phyloP scores from a whole-genome alignment of 257 asterid genomes.

The Nemophila menziesii region DNA sequence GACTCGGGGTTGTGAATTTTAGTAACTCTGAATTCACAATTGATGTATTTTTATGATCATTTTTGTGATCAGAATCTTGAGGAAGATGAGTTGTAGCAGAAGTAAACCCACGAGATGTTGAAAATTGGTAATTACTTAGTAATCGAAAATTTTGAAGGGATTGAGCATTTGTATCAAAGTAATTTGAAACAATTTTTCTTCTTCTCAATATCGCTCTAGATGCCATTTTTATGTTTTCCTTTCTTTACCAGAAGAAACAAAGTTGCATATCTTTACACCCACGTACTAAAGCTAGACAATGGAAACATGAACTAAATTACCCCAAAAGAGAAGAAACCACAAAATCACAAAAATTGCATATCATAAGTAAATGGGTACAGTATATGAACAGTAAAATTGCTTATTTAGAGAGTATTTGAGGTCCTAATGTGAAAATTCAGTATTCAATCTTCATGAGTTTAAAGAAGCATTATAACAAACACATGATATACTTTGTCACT shows the following conservation, averaged over 20 bases:
- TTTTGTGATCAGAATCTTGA: constrained; percentile 17
- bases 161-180: constrained; percentile 32
- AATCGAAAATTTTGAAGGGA: constrained; percentile 28
- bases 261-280: constrained; percentile 23
- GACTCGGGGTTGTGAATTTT: constrained; percentile 23
- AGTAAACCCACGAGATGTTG: constrained; percentile 22
- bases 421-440: too few relatives aligned
- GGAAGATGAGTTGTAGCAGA: constrained; percentile 22
- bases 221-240: constrained; percentile 37
- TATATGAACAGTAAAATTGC: neutral
- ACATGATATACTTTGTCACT: neutral
- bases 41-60: constrained; percentile 20
- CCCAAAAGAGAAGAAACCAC: neutral
- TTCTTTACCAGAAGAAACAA: constrained; percentile 22
- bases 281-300: constrained; percentile 10
- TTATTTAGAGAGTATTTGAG: too few relatives aligned
- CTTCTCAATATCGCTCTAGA: constrained; percentile 51
- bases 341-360: neutral
- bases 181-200: constrained; percentile 38
- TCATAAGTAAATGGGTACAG: neutral
- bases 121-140: constrained; percentile 22
- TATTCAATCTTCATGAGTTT: neutral
- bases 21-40: constrained; percentile 16
- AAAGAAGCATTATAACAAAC: neutral
- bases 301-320: neutral